A percentile compares a stretch with the other conserved stretches of the same genome.
These are phyloP conservation scores for Lasiosphaeria miniovina DNA, from an alignment of 495 filamentous ascomycete species.

Conservation along the genomic window DNA sequence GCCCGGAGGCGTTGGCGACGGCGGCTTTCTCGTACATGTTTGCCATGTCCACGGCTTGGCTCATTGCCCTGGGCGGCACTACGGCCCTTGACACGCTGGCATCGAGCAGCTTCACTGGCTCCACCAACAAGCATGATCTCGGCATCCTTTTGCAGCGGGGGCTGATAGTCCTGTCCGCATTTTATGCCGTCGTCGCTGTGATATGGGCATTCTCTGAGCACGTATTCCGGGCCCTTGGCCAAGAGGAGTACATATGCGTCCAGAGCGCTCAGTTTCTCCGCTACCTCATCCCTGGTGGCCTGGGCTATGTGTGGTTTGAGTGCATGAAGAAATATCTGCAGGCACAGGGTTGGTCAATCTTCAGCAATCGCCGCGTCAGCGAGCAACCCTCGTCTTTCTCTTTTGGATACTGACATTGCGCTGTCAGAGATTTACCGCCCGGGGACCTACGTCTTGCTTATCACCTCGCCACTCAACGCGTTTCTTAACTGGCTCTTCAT, in stretches of 20 bases:
- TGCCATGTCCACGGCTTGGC: slow-evolving; percentile 85
- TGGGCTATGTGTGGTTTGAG: slow-evolving; percentile 93
- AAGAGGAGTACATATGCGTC: slow-evolving; percentile 72
- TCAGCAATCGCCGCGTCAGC: neutral
- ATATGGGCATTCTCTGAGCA: slow-evolving; percentile 78
- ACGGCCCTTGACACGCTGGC: slow-evolving; percentile 88
- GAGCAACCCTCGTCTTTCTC: no score
- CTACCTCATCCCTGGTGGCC: slow-evolving; percentile 75
- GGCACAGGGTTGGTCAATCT: slow-evolving; percentile 63
- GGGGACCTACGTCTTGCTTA: slow-evolving; percentile 80
- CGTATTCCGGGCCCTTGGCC: slow-evolving; percentile 72
- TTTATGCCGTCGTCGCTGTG: slow-evolving; percentile 73
- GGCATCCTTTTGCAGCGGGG: slow-evolving; percentile 79
- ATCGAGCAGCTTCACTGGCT: slow-evolving; percentile 83
- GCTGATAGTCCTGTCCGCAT: slow-evolving; percentile 67
- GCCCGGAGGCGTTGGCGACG: slow-evolving; percentile 76
- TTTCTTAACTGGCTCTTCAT: slow-evolving; percentile 78
- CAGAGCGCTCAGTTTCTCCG: slow-evolving; percentile 74
- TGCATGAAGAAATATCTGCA: slow-evolving; percentile 89
- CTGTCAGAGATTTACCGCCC: slow-evolving; percentile 73
- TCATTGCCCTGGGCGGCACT: slow-evolving; percentile 88
- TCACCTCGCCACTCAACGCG: slow-evolving; percentile 79
- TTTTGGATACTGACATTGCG: neutral
- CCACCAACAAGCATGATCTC: slow-evolving; percentile 75
- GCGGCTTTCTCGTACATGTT: slow-evolving; percentile 92